Evolutionary conservation across 495 filamentous ascomycete genomes (phyloP), one percentile per base, ranked within the genome.

Genomic region (Hypoxylon trugodes): DNA sequence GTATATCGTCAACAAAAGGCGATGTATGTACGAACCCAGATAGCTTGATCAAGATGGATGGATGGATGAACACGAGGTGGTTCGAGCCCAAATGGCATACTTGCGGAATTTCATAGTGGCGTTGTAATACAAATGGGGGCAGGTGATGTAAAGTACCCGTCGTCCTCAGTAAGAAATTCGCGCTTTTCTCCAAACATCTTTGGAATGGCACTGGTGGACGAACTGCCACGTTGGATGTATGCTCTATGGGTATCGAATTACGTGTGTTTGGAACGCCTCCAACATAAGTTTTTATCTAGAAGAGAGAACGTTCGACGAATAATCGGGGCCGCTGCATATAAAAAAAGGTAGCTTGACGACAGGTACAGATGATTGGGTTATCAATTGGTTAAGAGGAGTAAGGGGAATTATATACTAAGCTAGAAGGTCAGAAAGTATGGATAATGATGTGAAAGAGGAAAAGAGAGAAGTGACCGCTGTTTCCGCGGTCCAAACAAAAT

Each of bases 191-290:
- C 35, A 36, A 35, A 47, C 12, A 35, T 38, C 38, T n/a, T 46
- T 36, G 36, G 15, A 26, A 8, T 37, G 30, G 41, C 21, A 49
- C n/a, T 38, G 43, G 50, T 32, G 43, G 50, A 55, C 33, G 42
- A 5, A 13, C 22, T 60, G 62, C 62, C 62, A 66, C 62, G 62
- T 66, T 50, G 36, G 37, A 48, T 56, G 49, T 21, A 13, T 60
- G 43, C 43, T 48, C 25, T 59, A 49, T 48, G 40, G n/a, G n/a
- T n/a, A n/a, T 21, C 18, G 40, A 55, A 42, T 26, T 8, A 28
- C 58, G 48, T 35, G 25, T 55, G 25, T 22, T 22, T 42, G 16
- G 21, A 24, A 43, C 42, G 4, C 30, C 25, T 37, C n/a, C 18
- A 36, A 59, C 61, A 40, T n/a, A 16, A 53, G 28, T 26, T 40